These are phyloP conservation scores for Diaporthe sp. DNA, from an alignment of 2,329 filamentous ascomycete species.

Conservation along the genomic window DNA sequence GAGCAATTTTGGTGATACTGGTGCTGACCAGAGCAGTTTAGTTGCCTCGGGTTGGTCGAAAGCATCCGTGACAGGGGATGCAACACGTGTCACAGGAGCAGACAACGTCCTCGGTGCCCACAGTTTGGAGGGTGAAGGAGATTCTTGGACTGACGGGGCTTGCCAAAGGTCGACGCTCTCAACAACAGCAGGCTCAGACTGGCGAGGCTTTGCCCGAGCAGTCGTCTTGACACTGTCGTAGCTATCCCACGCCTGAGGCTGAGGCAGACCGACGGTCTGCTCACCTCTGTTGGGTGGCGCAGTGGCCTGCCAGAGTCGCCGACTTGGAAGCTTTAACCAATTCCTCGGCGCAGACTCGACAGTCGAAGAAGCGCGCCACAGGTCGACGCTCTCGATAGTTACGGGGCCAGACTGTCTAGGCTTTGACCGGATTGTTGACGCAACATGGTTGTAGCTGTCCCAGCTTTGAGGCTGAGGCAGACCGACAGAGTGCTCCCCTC, in stretches of 20 bases:
- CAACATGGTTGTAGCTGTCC: slow-evolving; percentile 46
- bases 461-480: slow-evolving; percentile 53
- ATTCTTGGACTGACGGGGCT: slow-evolving; percentile 4
- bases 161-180: slow-evolving; percentile 39
- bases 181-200: slow-evolving; percentile 28
- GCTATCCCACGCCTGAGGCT: slow-evolving; percentile 35
- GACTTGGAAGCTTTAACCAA: slow-evolving; percentile 10
- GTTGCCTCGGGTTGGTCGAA: not conserved
- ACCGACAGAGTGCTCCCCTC: slow-evolving; percentile 37
- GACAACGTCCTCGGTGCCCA: slow-evolving; percentile 17
- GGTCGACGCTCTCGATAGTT: slow-evolving; percentile 48
- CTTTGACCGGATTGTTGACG: slow-evolving; percentile 43
- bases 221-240: slow-evolving; percentile 31
- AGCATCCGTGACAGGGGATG: not conserved
- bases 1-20: slow-evolving; percentile 17
- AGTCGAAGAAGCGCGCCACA: slow-evolving; percentile 44
- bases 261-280: slow-evolving; percentile 33
- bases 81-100: not conserved
- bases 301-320: slow-evolving; percentile 28
- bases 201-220: slow-evolving; percentile 33
- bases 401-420: slow-evolving; percentile 42
- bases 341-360: not conserved
- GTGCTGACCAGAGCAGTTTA: slow-evolving; percentile 37
- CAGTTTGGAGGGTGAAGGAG: slow-evolving; percentile 13
- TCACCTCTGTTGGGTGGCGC: slow-evolving; percentile 13